phyloP scores from a whole-genome alignment of 1,139 yeast species.

The Eremothecium gossypii region DNA sequence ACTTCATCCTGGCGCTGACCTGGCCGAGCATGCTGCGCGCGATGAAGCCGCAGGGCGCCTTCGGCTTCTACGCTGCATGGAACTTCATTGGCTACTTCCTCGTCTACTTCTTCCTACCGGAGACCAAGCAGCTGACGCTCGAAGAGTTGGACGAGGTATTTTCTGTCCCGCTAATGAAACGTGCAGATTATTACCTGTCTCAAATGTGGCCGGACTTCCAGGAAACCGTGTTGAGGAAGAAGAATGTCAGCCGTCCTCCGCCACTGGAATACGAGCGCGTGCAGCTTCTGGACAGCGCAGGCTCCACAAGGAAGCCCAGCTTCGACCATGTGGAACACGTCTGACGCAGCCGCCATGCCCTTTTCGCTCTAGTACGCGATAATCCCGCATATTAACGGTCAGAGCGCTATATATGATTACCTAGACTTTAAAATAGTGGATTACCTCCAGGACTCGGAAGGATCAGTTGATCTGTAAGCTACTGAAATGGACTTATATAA shows the following conservation, averaged over 20 bases:
- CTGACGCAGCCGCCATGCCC: too few relatives aligned
- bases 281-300: too few relatives aligned
- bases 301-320: too few relatives aligned
- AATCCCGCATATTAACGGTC: too few relatives aligned
- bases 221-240: conserved; percentile 34
- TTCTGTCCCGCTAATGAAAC: conserved; percentile 44
- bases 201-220: conserved; percentile 39
- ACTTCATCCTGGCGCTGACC: conserved; percentile 68
- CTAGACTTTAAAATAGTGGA: too few relatives aligned
- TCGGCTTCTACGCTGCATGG: conserved; percentile 87
- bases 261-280: conserved; percentile 26
- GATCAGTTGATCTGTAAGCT: too few relatives aligned
- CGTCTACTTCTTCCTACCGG: conserved; percentile 60
- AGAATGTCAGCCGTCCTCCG: conserved; percentile 39
- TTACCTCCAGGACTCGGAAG: too few relatives aligned
- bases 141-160: conserved; percentile 69
- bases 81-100: conserved; percentile 64
- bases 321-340: too few relatives aligned
- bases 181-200: conserved; percentile 47
- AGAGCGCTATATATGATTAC: too few relatives aligned
- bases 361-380: too few relatives aligned
- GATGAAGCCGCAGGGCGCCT: conserved; percentile 74
- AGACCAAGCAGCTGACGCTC: conserved; percentile 58
- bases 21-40: conserved; percentile 68
- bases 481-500: too few relatives aligned